Percentiles rank a stretch among this genome's conserved stretches.
Conservation (phyloP, 306 rosid genomes). For the Prosopis cineraria region DNA sequence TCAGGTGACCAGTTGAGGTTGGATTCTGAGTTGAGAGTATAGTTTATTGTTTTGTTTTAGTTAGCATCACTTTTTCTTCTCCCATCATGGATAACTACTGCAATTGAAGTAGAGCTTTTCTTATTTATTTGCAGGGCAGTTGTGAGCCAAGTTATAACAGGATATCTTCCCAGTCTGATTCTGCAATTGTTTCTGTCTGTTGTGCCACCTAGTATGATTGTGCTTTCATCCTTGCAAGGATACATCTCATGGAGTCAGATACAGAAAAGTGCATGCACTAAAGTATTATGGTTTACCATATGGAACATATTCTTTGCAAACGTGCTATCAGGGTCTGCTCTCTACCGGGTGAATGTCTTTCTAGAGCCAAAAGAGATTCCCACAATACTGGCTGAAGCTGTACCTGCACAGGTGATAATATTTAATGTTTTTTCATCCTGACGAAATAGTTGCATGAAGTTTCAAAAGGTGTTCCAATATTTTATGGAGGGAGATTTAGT, state of each 20-base stretch:
- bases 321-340: conserved; percentile 78
- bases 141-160: conserved; percentile 79
- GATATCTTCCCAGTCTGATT: conserved; percentile 94
- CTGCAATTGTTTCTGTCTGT: conserved; percentile 60
- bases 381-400: conserved; percentile 72
- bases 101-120: conserved; percentile 19
- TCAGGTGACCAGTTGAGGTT: conserved; percentile 1
- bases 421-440: conserved; percentile 12
- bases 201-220: conserved; percentile 77
- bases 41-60: conserved; percentile 20
- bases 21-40: conserved; percentile 7
- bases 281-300: conserved; percentile 74
- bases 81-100: conserved; percentile 16
- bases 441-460: conserved; percentile 4
- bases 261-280: conserved; percentile 69
- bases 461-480: conserved; percentile 15
- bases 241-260: conserved; percentile 68
- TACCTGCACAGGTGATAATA: conserved; percentile 77
- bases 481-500: conserved; percentile 4
- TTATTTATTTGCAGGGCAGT: conserved; percentile 59
- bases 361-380: conserved; percentile 85
- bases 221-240: conserved; percentile 80
- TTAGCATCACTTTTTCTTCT: not conserved
- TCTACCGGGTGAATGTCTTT: conserved; percentile 59
- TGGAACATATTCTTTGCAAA: conserved; percentile 95